These are phyloP conservation scores for Choanephora cucurbitarum DNA, from an alignment of 371 early-diverging fungal genomes.

Conservation along the genomic window DNA sequence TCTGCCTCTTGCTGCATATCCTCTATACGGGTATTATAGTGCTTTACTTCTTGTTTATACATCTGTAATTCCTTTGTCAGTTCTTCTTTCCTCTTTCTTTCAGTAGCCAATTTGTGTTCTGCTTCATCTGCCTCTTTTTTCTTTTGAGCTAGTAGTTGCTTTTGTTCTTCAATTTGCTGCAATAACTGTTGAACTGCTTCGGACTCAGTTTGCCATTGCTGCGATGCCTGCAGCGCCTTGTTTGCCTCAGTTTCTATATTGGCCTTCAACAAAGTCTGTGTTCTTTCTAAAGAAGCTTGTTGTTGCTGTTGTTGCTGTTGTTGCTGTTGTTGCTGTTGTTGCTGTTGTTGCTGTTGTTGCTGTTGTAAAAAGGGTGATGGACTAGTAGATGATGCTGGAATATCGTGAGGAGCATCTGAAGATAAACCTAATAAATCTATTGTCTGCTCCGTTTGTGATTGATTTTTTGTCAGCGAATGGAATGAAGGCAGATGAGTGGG, in stretches of 20 bases:
- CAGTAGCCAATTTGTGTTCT: conserved; percentile 31
- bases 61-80: conserved; percentile 33
- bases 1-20: conserved; percentile 22
- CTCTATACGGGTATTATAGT: conserved; percentile 37
- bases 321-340: too few relatives aligned
- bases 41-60: conserved; percentile 39
- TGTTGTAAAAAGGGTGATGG: too few relatives aligned
- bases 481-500: conserved; percentile 27
- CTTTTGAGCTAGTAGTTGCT: conserved; percentile 27
- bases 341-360: too few relatives aligned
- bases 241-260: conserved; percentile 27
- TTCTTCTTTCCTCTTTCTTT: conserved; percentile 34
- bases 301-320: conserved; percentile 12
- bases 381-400: too few relatives aligned
- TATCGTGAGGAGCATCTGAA: conserved; percentile 15
- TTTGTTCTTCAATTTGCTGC: conserved; percentile 31
- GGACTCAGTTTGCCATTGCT: conserved; percentile 27
- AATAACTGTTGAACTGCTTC: conserved; percentile 31
- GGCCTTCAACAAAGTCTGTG: conserved; percentile 17
- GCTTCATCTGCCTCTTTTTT: conserved; percentile 43
- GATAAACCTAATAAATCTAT: conserved; percentile 32
- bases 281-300: conserved; percentile 3
- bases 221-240: conserved; percentile 22
- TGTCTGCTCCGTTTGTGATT: conserved; percentile 14
- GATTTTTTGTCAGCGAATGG: not conserved